Conservation (phyloP, 306 rosid species). For the Astragalus glycyphyllos region DNA sequence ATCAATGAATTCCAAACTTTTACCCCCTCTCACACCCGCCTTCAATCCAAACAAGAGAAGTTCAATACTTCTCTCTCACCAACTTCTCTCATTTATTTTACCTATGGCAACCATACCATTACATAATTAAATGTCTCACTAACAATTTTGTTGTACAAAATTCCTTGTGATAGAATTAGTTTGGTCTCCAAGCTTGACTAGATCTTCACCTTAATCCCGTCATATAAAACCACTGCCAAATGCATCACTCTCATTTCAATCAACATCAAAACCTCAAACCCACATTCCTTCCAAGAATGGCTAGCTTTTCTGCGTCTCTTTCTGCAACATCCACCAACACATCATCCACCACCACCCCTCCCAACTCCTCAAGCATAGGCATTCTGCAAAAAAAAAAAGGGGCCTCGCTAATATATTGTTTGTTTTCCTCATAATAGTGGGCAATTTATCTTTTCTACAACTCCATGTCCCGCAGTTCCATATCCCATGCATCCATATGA, state of each 20-base stretch:
- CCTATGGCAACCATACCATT: background rate
- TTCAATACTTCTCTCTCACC: too few relatives aligned
- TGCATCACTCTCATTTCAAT: background rate
- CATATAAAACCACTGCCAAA: background rate
- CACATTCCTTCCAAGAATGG: conserved; percentile 37
- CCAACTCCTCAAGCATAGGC: background rate
- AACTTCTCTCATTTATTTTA: background rate
- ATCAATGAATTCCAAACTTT: background rate
- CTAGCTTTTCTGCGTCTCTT: conserved; percentile 5
- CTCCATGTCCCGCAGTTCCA: background rate
- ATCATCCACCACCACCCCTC: background rate
- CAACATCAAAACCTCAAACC: background rate
- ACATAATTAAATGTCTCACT: background rate
- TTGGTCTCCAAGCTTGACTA: too few relatives aligned
- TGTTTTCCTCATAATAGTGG: too few relatives aligned
- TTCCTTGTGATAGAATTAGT: background rate
- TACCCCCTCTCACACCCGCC: too few relatives aligned
- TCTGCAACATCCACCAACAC: background rate
- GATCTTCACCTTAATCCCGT: background rate
- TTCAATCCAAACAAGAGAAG: too few relatives aligned
- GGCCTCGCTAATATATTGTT: conserved; percentile 1
- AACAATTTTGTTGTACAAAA: background rate
- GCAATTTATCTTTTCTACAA: background rate
- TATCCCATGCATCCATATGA: background rate
- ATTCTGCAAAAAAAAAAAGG: background rate